Evolutionary conservation across 192 early-diverging fungal genomes (phyloP), one percentile per base, ranked within the genome.

Genomic region (Podila clonocystis): DNA sequence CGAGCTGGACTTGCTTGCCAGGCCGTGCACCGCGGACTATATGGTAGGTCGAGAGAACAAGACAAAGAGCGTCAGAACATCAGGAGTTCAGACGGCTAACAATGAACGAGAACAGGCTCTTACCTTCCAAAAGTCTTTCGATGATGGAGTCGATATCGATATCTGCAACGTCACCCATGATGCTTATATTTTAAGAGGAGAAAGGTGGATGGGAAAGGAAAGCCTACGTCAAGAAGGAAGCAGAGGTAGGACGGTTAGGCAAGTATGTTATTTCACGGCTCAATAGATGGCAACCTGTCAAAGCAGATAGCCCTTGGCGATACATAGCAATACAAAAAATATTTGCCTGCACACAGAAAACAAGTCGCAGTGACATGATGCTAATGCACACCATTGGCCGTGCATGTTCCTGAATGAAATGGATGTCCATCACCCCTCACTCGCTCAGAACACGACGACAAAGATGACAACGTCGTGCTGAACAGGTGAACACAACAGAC

Each of bases 1-100:
- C 91, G 29, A 99, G 92, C 80, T 96, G 94, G 9, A 99, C 97
- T 87, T 99, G 96, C 79, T 96, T 95, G 26, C 97, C 97, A 62
- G 97, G 97, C 70, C 96, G 88, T 70, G 93, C 93, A 72, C 97
- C 96, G 74, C 97, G 88, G 41, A 99, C 97, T 99, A 83, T 30
- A 58, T 33, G 20, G 45, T 58, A 24, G 8, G 41, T n/a, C 34
- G 15, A 63, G 38, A 4, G 28, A 38, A 28, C 24, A 24, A 24
- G 38, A 50, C 12, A 55, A 34, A 17, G n/a, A 36, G 22, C 28
- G 33, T 28, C 48, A 57, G 34, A 74, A 69, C 62, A 60, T 62
- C 48, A 65, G 34, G 38, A 71, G 17, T 50, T 62, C 45, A 26
- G 60, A 58, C 50, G 49, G 38, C 9, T 15, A 29, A 31, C 28